Evolutionary conservation across 352 stramenopile species (phyloP).

Genomic region (Globisporangium paroecandrum): DNA sequence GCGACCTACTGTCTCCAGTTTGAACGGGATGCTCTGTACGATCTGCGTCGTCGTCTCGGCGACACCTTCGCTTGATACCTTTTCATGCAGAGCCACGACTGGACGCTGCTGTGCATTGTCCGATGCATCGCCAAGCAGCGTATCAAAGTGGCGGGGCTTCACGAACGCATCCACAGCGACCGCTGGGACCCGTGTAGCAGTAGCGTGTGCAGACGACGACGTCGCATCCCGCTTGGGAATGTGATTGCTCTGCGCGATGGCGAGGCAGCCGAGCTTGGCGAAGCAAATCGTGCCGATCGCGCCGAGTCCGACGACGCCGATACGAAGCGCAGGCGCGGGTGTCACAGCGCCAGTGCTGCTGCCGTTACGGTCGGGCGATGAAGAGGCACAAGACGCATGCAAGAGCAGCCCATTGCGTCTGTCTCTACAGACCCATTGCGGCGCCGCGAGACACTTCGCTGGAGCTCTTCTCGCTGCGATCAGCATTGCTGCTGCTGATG

Average conservation of each 20-base stretch:
- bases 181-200: background rate
- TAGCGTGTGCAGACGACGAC: background rate
- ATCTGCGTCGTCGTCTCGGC: background rate
- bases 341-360: background rate
- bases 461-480: background rate
- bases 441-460: too few relatives aligned
- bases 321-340: conserved; percentile 18
- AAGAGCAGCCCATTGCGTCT: background rate
- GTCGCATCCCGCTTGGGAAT: background rate
- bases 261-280: conserved; percentile 36
- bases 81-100: conserved; percentile 15
- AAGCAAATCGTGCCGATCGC: conserved; percentile 79
- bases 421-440: background rate
- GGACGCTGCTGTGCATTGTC: background rate
- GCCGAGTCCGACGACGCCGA: conserved; percentile 66
- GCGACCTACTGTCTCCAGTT: background rate
- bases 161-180: conserved; percentile 47
- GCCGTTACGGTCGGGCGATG: background rate
- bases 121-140: conserved; percentile 10
- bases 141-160: conserved; percentile 37
- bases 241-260: conserved; percentile 6
- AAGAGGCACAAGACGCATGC: background rate
- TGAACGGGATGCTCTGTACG: conserved; percentile 4
- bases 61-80: conserved; percentile 4
- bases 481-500: background rate